Evolutionary conservation across 2,329 filamentous ascomycete genomes (phyloP), one percentile per base, ranked within the genome.

Genomic region (Gremmenia infestans): DNA sequence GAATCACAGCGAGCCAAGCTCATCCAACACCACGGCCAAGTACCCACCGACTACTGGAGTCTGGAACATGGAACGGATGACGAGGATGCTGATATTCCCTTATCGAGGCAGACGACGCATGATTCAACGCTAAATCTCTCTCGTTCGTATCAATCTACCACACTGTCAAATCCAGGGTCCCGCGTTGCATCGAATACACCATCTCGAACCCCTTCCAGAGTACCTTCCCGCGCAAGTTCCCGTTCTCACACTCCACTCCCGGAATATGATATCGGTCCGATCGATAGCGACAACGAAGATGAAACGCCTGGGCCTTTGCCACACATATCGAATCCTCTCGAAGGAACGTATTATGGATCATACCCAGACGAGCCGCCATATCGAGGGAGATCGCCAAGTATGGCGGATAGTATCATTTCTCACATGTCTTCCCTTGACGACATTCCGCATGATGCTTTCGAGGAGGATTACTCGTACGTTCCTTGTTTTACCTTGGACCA

Each of bases 401-500:
- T 92, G 73, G 85, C 88, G 4, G 90, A 89, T 52, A 94, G 89
- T 58, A 83, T 85, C 67, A 84, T 87, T 65, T 83, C 88, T 50
- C 79, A 86, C 72, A 83, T 86, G 80, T 87, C 83, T 3, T 84
- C 82, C 0, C 72, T 87, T 39, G 83, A 86, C 66, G 82, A 77
- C 67, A 80, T 80, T 8, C 78, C 77, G 45, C 84, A 88, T 59
- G 83, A 87, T 60, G 78, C 83, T 1, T 85, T 90, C 57, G 87
- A 90, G 37, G 91, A 96, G 64, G 92, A 97, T 70, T 91, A 91
- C 71, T 90, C 88, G 37, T 96, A 94, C 67, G 93, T 97, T 15
- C 94, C 94, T 15, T 91, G 92, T 73, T 89, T 99, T 74, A 96
- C 93, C 0, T 80, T 96, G 37, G 82, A 87, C 25, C 85, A 93